Evolutionary conservation across 2,329 filamentous ascomycete species (phyloP).

Genomic region (Fusarium sp.): DNA sequence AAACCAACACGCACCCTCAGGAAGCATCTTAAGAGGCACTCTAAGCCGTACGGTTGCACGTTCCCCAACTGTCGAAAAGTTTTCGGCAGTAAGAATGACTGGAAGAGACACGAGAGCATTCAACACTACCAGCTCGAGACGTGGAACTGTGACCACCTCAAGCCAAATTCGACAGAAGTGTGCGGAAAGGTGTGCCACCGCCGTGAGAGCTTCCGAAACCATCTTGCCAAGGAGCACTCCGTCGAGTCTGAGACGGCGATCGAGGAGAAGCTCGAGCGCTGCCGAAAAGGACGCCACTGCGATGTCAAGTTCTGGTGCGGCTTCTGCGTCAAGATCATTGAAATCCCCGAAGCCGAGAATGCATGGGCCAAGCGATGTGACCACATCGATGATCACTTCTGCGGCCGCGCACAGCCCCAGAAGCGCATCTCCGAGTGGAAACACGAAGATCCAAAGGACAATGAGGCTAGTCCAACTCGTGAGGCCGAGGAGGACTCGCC

Average conservation of each 20-base stretch:
- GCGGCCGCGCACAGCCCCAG: constrained; percentile 57
- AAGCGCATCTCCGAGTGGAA: constrained; percentile 68
- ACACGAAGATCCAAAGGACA: constrained; percentile 42
- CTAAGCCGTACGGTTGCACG: constrained; percentile 85
- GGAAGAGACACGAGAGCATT: constrained; percentile 88
- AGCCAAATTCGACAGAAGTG: constrained; percentile 24
- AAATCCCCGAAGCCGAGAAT: constrained; percentile 55
- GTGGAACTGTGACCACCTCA: constrained; percentile 73
- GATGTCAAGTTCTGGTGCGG: constrained; percentile 86
- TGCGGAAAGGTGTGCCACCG: constrained; percentile 71
- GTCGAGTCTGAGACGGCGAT: constrained; percentile 47
- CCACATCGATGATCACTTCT: constrained; percentile 81
- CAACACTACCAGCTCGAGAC: constrained; percentile 79
- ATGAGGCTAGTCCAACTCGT: neutral
- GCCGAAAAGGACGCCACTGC: constrained; percentile 72
- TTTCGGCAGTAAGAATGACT: constrained; percentile 95
- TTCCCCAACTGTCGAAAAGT: constrained; percentile 73
- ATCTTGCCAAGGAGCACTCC: constrained; percentile 66
- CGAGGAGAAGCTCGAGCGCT: constrained; percentile 59
- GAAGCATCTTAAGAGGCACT: constrained; percentile 87
- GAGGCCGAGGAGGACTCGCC: neutral
- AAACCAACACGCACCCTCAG: constrained; percentile 55
- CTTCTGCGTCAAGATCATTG: constrained; percentile 73
- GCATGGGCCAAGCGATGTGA: constrained; percentile 69
- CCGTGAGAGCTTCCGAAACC: constrained; percentile 67